These are phyloP conservation scores for Hypsizygus marmoreus DNA, from an alignment of 768 basidiomycete genomes.

Conservation along the genomic window DNA sequence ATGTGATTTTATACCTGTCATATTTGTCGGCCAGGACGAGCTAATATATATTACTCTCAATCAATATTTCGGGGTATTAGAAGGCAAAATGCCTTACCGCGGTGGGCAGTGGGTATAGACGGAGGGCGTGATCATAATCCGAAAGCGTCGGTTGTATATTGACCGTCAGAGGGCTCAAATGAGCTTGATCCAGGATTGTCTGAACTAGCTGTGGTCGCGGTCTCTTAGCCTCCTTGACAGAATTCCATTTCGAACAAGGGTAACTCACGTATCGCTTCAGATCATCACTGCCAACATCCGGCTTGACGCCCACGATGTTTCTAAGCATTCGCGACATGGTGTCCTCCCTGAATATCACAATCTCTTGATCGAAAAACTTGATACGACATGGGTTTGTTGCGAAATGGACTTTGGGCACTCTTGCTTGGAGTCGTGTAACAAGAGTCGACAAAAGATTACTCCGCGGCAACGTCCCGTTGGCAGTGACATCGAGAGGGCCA, in stretches of 20 bases:
- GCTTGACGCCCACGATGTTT: constrained; percentile 88
- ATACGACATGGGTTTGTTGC: constrained; percentile 92
- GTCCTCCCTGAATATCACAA: constrained; percentile 92
- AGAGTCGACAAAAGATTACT: constrained; percentile 79
- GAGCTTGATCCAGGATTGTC: constrained; percentile 92
- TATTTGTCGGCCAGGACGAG: constrained; percentile 95
- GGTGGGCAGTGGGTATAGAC: constrained; percentile 93
- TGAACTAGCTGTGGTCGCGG: constrained; percentile 75
- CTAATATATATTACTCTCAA: constrained; percentile 38
- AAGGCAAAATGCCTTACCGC: constrained; percentile 52
- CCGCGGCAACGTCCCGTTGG: constrained; percentile 81
- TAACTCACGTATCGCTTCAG: constrained; percentile 83
- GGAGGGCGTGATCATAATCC: constrained; percentile 89
- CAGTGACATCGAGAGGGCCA: constrained; percentile 87
- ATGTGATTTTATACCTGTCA: constrained; percentile 93
- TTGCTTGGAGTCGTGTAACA: constrained; percentile 63
- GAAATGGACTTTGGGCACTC: constrained; percentile 81
- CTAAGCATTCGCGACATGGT: constrained; percentile 92
- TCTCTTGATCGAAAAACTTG: constrained; percentile 94
- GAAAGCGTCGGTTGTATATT: constrained; percentile 85
- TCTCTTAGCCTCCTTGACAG: background rate
- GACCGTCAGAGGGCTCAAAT: constrained; percentile 85
- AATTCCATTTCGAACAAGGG: too few relatives aligned
- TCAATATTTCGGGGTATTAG: constrained; percentile 1
- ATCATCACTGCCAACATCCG: constrained; percentile 73